phyloP scores from a whole-genome alignment of 768 basidiomycete species.

The Fomitopsis pulvina region DNA sequence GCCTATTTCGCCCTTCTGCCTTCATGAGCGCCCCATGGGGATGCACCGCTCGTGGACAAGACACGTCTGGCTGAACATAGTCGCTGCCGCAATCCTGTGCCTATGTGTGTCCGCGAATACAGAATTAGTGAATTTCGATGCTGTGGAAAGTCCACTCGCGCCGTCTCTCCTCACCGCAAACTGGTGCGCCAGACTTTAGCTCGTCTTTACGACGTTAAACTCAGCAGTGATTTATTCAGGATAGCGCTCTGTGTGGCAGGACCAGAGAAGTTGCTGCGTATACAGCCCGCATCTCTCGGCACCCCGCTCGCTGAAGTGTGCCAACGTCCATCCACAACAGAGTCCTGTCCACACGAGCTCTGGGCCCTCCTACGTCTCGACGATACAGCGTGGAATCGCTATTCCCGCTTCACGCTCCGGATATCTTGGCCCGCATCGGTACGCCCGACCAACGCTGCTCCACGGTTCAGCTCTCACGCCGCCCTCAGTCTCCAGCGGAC shows the following conservation, averaged over 20 bases:
- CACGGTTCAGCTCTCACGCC: neutral
- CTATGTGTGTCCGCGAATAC: conserved; percentile 40
- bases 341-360: conserved; percentile 21
- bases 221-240: conserved; percentile 8
- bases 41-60: too few relatives aligned
- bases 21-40: neutral
- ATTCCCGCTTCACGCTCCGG: conserved; percentile 25
- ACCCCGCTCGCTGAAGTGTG: conserved; percentile 33
- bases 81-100: neutral
- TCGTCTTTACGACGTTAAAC: neutral
- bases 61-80: too few relatives aligned
- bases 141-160: conserved; percentile 18
- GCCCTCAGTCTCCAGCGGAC: conserved; percentile 35
- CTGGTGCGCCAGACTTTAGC: conserved; percentile 12
- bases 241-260: conserved; percentile 2
- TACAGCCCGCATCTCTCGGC: conserved; percentile 36
- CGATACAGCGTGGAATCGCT: conserved; percentile 17
- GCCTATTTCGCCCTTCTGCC: neutral
- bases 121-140: conserved; percentile 55
- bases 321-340: conserved; percentile 8
- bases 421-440: conserved; percentile 32
- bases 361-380: conserved; percentile 27
- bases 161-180: conserved; percentile 17
- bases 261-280: conserved; percentile 30
- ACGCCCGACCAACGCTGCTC: conserved; percentile 9